Base-by-base conservation (phyloP, 1,284 basidiomycete species). In the Nidula niveotomentosa region DNA sequence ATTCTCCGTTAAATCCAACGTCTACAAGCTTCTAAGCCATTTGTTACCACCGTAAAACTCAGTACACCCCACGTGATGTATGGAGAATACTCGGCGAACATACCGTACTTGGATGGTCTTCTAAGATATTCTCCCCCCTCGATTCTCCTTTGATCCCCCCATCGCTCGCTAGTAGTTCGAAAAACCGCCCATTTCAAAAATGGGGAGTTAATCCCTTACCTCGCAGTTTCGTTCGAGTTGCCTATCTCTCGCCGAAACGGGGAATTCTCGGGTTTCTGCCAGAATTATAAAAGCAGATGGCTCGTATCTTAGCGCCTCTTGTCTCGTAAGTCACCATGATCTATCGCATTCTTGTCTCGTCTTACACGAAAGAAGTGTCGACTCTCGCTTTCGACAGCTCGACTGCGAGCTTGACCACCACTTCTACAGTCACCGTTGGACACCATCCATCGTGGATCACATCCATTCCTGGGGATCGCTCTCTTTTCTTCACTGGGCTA, bases 381-480 rank as follows among this genome's bases (percentile, higher is more conserved):
- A 85, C 86, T 0, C 70, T 83, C 46, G 57, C 62, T 12, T 83
- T 84, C 52, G 73, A 80, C 57, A 67, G 76, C 5, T 56, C 60
- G 2, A 58, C 62, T 5, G 62, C 71, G 3, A 76, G 72, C 18
- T 70, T 90, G 50, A 68, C 68, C 15, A 63, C 79, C 33, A 61
- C 72, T 30, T 79, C 81, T 3, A 64, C 76, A 12, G 60, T 81
- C 46, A 67, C 69, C 12, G 80, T 86, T 48, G 89, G 89, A 39
- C 69, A 78, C 58, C 81, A 83, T 63, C 87, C 88, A 1, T 89
- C 86, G 1, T 91, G 89, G 89, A 75, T 91, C 56, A 77, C 81
- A 4, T 70, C 72, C 0, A 79, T 89, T 62, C 82, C 86, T 0
- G 70, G 67, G 0, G 78, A 88, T 58, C 71, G 70, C 35, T 77